Percentiles rank a stretch among this genome's conserved stretches.
Evolutionary conservation across 805 yeast genomes (phyloP).

Genomic region (Saturnispora silvae): DNA sequence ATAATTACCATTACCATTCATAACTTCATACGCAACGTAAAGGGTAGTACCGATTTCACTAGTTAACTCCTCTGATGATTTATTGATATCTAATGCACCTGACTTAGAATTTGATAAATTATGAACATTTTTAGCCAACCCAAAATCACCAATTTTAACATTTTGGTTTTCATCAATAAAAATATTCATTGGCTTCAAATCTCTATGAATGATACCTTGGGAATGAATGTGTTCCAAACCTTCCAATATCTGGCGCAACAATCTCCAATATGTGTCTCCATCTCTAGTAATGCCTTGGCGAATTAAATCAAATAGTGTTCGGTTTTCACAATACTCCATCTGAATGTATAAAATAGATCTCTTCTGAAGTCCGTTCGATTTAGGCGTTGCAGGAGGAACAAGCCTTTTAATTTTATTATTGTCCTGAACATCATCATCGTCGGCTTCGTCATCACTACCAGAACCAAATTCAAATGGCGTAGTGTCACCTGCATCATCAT

Average conservation of each 20-base stretch:
- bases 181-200: constrained; percentile 89
- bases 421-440: constrained; percentile 15
- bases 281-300: constrained; percentile 61
- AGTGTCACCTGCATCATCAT: constrained; percentile 14
- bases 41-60: constrained; percentile 91
- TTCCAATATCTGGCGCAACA: constrained; percentile 77
- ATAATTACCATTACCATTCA: constrained; percentile 62
- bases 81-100: constrained; percentile 13
- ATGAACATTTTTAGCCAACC: constrained; percentile 86
- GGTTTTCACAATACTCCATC: constrained; percentile 97
- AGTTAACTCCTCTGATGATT: constrained; percentile 61
- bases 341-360: constrained; percentile 81
- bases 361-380: constrained; percentile 25
- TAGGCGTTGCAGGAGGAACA: constrained; percentile 8
- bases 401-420: constrained; percentile 12
- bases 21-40: constrained; percentile 85
- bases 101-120: constrained; percentile 20
- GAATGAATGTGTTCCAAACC: constrained; percentile 86
- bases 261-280: constrained; percentile 79
- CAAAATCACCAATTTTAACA: constrained; percentile 94
- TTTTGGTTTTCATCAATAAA: constrained; percentile 86
- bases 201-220: constrained; percentile 92
- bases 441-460: constrained; percentile 13
- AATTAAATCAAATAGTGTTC: constrained; percentile 76
- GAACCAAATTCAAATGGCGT: constrained; percentile 12